Evolutionary conservation across 768 basidiomycete species (phyloP), one percentile per base, ranked within the genome.

Genomic region (Russula lepida): DNA sequence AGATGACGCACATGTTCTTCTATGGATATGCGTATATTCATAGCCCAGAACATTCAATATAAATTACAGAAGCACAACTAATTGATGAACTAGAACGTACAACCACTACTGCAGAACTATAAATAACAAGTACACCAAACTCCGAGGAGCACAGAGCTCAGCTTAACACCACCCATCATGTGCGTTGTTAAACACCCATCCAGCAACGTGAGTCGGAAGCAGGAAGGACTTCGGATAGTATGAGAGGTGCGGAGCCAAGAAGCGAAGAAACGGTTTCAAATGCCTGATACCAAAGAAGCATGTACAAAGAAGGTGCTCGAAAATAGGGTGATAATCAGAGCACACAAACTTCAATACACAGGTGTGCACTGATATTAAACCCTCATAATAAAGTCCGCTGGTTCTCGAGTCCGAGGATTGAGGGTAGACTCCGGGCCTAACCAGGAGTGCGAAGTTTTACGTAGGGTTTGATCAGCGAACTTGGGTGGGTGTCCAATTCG

Each of bases 101-200:
- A 63, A 49, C 17, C 21, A 32, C 3, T 37, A 25, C 37, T 28
- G 33, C 50, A 46, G 12, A 41, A 37, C 30, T 25, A 55, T 49
- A 60, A 62, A 61, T 44, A 57, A 4, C 27, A 41, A 33, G 25
- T 28, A 32, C 49, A 25, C 59, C 44, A n/a, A 56, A 61, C 33
- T 51, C 43, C 25, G 49, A 46, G 43, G 49, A 54, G 56, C 21
- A 19, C 61, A 48, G 23, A 54, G 46, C 33, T 50, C 46, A 53
- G 21, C n/a, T 44, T 23, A 27, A 33, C 50, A 51, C 37, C 50
- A 51, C 37, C 53, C 27, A 28, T n/a, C 39, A 30, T 13, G 27
- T 9, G 25, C 37, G 27, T 17, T 35, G 35, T 12, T 6, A 35
- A 53, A 49, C 8, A 25, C 43, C 21, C 37, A 58, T 35, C 51